These are phyloP conservation scores for Kalaharituber pfeilii DNA, from an alignment of 2,329 filamentous ascomycete genomes.

Conservation along the genomic window DNA sequence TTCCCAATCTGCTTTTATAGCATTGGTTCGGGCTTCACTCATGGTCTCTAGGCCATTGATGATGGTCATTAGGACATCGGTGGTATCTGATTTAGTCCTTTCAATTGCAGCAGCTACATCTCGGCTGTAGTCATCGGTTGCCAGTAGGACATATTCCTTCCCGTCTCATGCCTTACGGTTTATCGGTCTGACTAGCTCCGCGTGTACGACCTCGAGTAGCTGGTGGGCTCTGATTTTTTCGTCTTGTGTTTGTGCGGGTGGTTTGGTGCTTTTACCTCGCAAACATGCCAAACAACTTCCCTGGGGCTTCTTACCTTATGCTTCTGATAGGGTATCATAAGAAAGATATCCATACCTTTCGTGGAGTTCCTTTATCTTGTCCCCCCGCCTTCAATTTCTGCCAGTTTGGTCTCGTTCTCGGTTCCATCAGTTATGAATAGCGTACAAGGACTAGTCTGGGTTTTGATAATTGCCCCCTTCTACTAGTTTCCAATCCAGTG, in stretches of 20 bases:
- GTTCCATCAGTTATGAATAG: too few species aligned
- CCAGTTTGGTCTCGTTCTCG: too few species aligned
- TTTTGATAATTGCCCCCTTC: too few species aligned
- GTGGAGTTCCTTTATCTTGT: too few species aligned
- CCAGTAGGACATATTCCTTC: background rate
- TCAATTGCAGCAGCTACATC: background rate
- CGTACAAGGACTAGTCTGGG: too few species aligned
- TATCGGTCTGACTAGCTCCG: background rate
- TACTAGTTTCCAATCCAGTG: too few species aligned
- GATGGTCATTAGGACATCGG: background rate
- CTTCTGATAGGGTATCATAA: background rate
- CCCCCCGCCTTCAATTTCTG: too few species aligned
- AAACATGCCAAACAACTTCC: background rate
- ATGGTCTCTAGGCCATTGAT: background rate
- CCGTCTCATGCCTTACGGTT: background rate
- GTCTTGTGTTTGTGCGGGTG: background rate
- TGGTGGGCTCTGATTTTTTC: background rate
- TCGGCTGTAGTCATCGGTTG: background rate
- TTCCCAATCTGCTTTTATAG: background rate
- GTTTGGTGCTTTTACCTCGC: background rate
- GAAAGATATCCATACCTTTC: background rate
- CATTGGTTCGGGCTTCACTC: too few species aligned
- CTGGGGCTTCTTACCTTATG: background rate
- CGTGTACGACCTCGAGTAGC: background rate
- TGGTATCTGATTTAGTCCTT: background rate